These are phyloP conservation scores for Diplocarpon rosae DNA, from an alignment of 2,329 filamentous ascomycete genomes.

Conservation along the genomic window DNA sequence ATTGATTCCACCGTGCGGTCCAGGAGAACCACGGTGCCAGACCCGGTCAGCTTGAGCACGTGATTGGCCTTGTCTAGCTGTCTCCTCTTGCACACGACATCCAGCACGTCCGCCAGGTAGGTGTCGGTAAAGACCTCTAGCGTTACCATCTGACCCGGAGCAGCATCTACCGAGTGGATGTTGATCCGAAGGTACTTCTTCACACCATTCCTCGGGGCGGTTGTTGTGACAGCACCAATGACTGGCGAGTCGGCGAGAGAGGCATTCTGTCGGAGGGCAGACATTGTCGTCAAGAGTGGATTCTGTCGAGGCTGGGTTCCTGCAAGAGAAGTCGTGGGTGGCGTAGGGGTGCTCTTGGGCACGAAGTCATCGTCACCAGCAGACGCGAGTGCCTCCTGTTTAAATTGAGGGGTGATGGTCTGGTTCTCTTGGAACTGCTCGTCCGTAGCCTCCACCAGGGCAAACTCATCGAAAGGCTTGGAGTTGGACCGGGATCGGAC, in stretches of 20 bases:
- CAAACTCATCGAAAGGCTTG: constrained; percentile 75
- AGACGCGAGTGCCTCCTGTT: constrained; percentile 36
- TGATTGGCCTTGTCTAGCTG: constrained; percentile 70
- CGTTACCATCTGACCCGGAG: constrained; percentile 62
- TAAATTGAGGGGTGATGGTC: constrained; percentile 53
- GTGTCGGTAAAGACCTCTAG: constrained; percentile 72
- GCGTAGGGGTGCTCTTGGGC: constrained; percentile 26
- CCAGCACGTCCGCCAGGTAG: constrained; percentile 72
- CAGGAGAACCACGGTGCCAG: constrained; percentile 62
- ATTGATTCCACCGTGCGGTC: constrained; percentile 73
- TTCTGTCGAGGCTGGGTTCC: constrained; percentile 35
- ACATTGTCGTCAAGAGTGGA: constrained; percentile 48
- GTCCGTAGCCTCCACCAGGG: constrained; percentile 60
- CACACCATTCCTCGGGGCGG: constrained; percentile 39
- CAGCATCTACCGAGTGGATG: constrained; percentile 56
- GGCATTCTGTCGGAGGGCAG: constrained; percentile 40
- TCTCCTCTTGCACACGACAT: constrained; percentile 65
- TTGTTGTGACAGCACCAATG: constrained; percentile 24
- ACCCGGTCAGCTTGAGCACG: constrained; percentile 66
- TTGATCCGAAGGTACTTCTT: constrained; percentile 63
- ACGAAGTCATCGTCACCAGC: constrained; percentile 33
- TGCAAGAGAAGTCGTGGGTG: constrained; percentile 23
- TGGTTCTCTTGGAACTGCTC: constrained; percentile 61
- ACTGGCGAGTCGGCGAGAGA: constrained; percentile 47
- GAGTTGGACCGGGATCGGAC: constrained; percentile 52